Evolutionary conservation across 75 land plant species (phyloP).

Genomic region (Selaginella moellendorffii): DNA sequence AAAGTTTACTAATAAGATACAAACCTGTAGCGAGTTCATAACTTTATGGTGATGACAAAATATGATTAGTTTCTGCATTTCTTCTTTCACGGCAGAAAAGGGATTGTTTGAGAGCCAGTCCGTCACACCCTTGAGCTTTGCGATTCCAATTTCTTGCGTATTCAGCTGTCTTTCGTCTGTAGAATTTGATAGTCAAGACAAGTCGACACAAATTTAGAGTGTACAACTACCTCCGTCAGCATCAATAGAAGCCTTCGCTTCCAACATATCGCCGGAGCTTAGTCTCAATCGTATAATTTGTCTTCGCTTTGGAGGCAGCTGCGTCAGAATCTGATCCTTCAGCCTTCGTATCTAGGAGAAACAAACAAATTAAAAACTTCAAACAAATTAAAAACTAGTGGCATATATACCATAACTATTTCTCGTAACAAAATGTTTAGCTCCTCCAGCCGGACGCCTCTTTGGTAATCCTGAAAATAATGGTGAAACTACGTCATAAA

Average conservation of each 20-base stretch:
- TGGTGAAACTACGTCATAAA: no score
- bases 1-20: no score
- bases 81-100: slow-evolving; percentile 18
- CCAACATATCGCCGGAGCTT: slow-evolving; percentile 33
- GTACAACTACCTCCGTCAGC: slow-evolving; percentile 10
- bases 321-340: slow-evolving; percentile 61
- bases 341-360: slow-evolving; percentile 54
- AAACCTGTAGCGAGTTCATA: slow-evolving; percentile 74
- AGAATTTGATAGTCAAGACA: background rate
- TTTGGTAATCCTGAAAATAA: slow-evolving; percentile 63
- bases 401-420: slow-evolving; percentile 57
- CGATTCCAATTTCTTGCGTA: slow-evolving; percentile 70
- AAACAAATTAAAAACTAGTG: background rate
- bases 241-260: slow-evolving; percentile 23
- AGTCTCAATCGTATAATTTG: slow-evolving; percentile 59
- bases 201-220: background rate
- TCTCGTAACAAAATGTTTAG: slow-evolving; percentile 63
- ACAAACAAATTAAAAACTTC: background rate
- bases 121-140: slow-evolving; percentile 62
- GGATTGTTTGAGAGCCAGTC: slow-evolving; percentile 77
- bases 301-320: slow-evolving; percentile 85
- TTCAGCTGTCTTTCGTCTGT: background rate
- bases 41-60: slow-evolving; percentile 88
- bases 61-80: slow-evolving; percentile 57
- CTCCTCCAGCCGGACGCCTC: slow-evolving; percentile 63